Evolutionary conservation across 768 basidiomycete species (phyloP), one percentile per base, ranked within the genome.

Genomic region (Termitomyces sp.): DNA sequence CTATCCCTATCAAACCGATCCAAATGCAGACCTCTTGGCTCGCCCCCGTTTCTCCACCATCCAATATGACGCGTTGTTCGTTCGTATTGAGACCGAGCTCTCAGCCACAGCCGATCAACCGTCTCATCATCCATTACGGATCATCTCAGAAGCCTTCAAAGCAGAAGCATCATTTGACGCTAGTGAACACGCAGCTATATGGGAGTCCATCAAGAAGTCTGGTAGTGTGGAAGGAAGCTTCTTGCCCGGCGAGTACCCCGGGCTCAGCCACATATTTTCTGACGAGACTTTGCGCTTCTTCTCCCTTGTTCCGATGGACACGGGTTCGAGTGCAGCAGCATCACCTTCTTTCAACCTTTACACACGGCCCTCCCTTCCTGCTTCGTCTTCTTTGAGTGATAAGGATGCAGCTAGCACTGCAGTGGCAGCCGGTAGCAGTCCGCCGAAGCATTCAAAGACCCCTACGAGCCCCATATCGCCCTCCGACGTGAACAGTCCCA

Each of bases 21-120:
- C 68, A 40, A 71, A 77, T 50, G 65, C 76, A 30, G 71, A 74
- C 60, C 74, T 88, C 35, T 75, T 89, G 16, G 75, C 86, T 3
- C 79, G 78, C 8, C 85, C 90, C 5, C 83, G 80, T 0, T 85
- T 91, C 65, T 83, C 88, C 5, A 91, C 90, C 1, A 80, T 81
- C 43, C 73, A 67, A 43, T 78, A 82, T 55, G 80, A 83, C 55
- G 87, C 89, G 0, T 75, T 92, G 26, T 83, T 83, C 56, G 82
- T 92, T 28, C 85, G 81, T 36, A 69, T 92, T 22, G 82, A 86
- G 54, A 80, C 84, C 4, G 76, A 87, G 60, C 63, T 83, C 9
- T 66, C 77, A 2, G 64, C 70, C 24, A 57, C 65, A 5, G 66
- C 70, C 13, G 74, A 74, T 41, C 76, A 72, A 54, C 70, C 67